Percentiles rank a stretch among this genome's conserved stretches.
phyloP scores from a whole-genome alignment of 2,329 filamentous ascomycete genomes.

The Pyricularia sp. region DNA sequence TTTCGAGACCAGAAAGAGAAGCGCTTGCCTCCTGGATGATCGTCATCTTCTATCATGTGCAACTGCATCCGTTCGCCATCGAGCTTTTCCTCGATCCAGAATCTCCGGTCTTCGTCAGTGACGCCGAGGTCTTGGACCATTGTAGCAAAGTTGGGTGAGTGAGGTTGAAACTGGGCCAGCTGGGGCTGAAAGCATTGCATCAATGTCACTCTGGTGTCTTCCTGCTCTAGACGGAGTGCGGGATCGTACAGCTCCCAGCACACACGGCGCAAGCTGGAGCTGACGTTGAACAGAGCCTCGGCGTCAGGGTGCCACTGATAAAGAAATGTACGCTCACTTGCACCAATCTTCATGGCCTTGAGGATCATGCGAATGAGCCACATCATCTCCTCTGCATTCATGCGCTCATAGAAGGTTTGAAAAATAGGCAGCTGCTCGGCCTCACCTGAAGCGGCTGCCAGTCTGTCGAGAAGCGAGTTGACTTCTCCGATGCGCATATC shows the following conservation, averaged over 20 bases:
- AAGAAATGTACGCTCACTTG: conserved; percentile 82
- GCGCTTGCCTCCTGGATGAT: conserved; percentile 55
- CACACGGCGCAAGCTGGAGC: conserved; percentile 78
- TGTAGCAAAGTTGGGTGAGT: conserved; percentile 54
- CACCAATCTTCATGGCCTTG: conserved; percentile 63
- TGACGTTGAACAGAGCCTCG: conserved; percentile 76
- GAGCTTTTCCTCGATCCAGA: conserved; percentile 97
- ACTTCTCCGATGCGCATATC: conserved; percentile 83
- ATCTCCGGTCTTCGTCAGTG: conserved; percentile 63
- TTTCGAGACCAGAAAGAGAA: conserved; percentile 95
- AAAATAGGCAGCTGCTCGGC: conserved; percentile 77
- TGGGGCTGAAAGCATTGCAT: conserved; percentile 98
- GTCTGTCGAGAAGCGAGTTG: conserved; percentile 71
- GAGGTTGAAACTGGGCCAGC: conserved; percentile 81
- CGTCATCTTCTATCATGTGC: conserved; percentile 71
- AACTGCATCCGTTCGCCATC: conserved; percentile 97
- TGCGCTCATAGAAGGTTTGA: conserved; percentile 73
- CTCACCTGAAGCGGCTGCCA: conserved; percentile 69
- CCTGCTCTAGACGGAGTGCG: conserved; percentile 60
- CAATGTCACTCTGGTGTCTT: conserved; percentile 64
- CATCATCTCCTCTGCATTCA: conserved; percentile 89
- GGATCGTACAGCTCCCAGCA: conserved; percentile 89
- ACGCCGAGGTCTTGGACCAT: conserved; percentile 62
- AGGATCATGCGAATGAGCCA: conserved; percentile 94
- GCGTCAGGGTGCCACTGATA: conserved; percentile 74